phyloP scores from a whole-genome alignment of 2,329 filamentous ascomycete genomes.

The Phyllosticta citriasiana region DNA sequence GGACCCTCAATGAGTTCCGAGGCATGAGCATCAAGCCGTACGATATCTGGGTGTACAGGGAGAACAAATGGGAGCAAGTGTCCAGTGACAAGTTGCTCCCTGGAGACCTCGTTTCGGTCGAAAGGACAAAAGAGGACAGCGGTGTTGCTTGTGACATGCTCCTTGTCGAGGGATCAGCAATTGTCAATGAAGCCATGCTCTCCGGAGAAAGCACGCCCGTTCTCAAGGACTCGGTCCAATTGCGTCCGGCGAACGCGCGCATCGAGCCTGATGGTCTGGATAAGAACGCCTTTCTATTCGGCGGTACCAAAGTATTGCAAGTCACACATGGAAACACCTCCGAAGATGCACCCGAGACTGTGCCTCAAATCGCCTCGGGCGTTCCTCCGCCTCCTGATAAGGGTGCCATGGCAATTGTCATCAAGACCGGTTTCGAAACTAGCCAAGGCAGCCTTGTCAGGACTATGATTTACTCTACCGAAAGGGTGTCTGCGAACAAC shows the following conservation, averaged over 20 bases:
- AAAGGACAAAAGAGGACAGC: constrained; percentile 90
- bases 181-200: constrained; percentile 99
- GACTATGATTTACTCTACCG: constrained; percentile 99
- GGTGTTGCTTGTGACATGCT: constrained; percentile 97
- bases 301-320: constrained; percentile 94
- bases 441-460: constrained; percentile 95
- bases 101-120: constrained; percentile 85
- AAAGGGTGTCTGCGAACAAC: constrained; percentile 98
- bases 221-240: constrained; percentile 88
- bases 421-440: constrained; percentile 97
- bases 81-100: constrained; percentile 87
- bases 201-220: constrained; percentile 96
- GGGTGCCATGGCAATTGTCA: constrained; percentile 84
- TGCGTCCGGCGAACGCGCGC: constrained; percentile 68
- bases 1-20: constrained; percentile 90
- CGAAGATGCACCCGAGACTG: constrained; percentile 50
- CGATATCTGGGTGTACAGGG: constrained; percentile 80
- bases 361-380: constrained; percentile 61
- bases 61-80: constrained; percentile 79
- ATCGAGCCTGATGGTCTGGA: constrained; percentile 87
- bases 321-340: constrained; percentile 77
- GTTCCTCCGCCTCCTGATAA: constrained; percentile 82
- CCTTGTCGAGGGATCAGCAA: constrained; percentile 85
- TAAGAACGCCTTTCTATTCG: constrained; percentile 94
- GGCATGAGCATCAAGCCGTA: constrained; percentile 99